Base-by-base conservation (phyloP, 331 rosid species). In the Ulmus americana region DNA sequence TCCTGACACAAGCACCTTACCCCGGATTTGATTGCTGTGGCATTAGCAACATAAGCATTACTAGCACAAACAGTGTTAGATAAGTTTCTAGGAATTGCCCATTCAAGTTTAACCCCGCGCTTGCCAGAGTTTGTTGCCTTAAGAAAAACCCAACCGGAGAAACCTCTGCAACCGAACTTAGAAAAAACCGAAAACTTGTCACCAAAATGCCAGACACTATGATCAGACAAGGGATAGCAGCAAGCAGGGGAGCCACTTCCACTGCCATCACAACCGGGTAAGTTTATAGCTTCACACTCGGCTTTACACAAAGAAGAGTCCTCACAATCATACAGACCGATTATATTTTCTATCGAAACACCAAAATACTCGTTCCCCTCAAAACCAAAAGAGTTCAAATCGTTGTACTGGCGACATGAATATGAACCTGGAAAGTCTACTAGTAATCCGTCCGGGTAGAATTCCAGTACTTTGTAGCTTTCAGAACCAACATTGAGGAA, bases 281-380 rank as follows among this genome's bases (percentile, higher is more conserved):
- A 55, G 28, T 72, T 76, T 18, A 81, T 47, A 0, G 88, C 86
- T 59, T 87, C 95, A 48, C 98, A 92, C 61, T 76, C 86, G 35
- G 91, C 69, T 62, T 85, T 92, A 52, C 98, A 92, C 51, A 89
- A 55, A 15, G 97, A 87, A 7, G 98, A 89, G 67, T 92, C 98
- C 68, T 92, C 96, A 50, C 98, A 92, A 60, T 92, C 98, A 67
- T 92, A 92, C 46, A 92, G 77, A 3, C 95, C 97, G 60, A 92
- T 53, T 16, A 92, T 80, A 61, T 92, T 92, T 10, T 92, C 97
- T 45, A 38, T 67, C 7, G 98, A 84, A n/a, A 92, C 74, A 0
- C 86, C 96, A 53, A 85, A 92, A 61, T 77, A 65, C 38, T 68
- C 69, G 8, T 67, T 83, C 39, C 75, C 78, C 7, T 70, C 65